These are phyloP conservation scores for Clitopilus passeckerianus DNA, from an alignment of 768 basidiomycete species.

Conservation along the genomic window DNA sequence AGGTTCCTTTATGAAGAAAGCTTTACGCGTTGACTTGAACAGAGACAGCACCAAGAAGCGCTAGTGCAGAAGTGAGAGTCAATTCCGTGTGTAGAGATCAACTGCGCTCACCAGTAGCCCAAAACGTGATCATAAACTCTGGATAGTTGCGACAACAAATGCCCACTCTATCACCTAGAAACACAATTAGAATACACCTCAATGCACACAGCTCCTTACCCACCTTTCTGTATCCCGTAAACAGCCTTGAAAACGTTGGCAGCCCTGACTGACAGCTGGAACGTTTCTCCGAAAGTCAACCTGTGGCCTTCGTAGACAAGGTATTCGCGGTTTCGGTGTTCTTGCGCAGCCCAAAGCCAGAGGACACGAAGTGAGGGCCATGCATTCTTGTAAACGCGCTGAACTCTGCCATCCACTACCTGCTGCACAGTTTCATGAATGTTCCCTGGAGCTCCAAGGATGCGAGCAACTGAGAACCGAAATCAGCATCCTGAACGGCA, in stretches of 20 bases:
- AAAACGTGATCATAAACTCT: constrained; percentile 38
- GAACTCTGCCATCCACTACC: constrained; percentile 35
- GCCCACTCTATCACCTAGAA: constrained; percentile 31
- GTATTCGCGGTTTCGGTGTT: constrained; percentile 34
- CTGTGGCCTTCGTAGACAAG: constrained; percentile 43
- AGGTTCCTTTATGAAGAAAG: not conserved
- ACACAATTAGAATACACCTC: not conserved
- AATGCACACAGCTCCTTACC: not conserved
- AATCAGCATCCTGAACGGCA: not conserved
- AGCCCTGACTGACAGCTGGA: constrained; percentile 26
- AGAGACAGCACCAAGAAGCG: constrained; percentile 40
- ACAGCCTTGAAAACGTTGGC: constrained; percentile 26
- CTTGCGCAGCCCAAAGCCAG: constrained; percentile 32
- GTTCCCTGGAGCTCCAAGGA: constrained; percentile 31
- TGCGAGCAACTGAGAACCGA: constrained; percentile 19
- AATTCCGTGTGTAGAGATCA: not conserved
- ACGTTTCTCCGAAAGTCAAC: constrained; percentile 32
- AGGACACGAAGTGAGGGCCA: constrained; percentile 41
- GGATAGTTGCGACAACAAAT: constrained; percentile 44
- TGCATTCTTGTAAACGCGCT: constrained; percentile 46
- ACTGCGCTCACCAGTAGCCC: constrained; percentile 33
- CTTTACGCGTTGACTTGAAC: constrained; percentile 40
- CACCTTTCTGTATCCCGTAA: constrained; percentile 43
- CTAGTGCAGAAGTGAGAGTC: constrained; percentile 9
- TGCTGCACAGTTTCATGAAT: constrained; percentile 35